Conservation (phyloP, 208 protist species). For the Leishmania lainsoni region DNA sequence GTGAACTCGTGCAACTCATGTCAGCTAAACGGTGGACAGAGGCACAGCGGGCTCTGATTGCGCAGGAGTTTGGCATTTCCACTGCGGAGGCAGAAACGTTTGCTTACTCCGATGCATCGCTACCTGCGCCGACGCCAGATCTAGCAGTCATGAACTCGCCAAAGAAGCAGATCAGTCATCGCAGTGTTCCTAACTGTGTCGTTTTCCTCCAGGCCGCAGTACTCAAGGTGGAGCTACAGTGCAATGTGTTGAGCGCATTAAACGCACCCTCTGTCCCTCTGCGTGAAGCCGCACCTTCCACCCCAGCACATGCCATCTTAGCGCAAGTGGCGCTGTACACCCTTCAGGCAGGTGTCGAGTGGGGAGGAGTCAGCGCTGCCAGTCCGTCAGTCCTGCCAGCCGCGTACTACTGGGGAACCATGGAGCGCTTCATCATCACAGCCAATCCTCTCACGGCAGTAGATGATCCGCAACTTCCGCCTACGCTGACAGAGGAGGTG, state of each 20-base stretch:
- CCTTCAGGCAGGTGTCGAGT: constrained; percentile 25
- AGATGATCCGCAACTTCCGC: background rate
- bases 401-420: constrained; percentile 31
- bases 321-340: constrained; percentile 17
- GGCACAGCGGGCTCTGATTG: constrained; percentile 64
- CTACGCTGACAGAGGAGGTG: constrained; percentile 10
- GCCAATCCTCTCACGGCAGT: constrained; percentile 2
- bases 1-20: constrained; percentile 62
- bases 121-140: background rate
- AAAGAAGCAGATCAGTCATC: background rate
- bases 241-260: background rate
- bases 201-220: constrained; percentile 16
- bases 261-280: background rate
- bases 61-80: constrained; percentile 65
- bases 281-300: background rate
- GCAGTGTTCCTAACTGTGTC: constrained; percentile 11
- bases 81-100: constrained; percentile 50
- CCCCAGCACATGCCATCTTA: constrained; percentile 6
- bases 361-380: constrained; percentile 1
- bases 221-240: constrained; percentile 25
- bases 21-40: constrained; percentile 55
- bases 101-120: background rate
- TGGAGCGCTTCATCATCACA: constrained; percentile 18
- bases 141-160: background rate
- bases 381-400: constrained; percentile 2